Evolutionary conservation across 768 basidiomycete species (phyloP), one percentile per base, ranked within the genome.

Genomic region (Fibroporia radiculosa): DNA sequence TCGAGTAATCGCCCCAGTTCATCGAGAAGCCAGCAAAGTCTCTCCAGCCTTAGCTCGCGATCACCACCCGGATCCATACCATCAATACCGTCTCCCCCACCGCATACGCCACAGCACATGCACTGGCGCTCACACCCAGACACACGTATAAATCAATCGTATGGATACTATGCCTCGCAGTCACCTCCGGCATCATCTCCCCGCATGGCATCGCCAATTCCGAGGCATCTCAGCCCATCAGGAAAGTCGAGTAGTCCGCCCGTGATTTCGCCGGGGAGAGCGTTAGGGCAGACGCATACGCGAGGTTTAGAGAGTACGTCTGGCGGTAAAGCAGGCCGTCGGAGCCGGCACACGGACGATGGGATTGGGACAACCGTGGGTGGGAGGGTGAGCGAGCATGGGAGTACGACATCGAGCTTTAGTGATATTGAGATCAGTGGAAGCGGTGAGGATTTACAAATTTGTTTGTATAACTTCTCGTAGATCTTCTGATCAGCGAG

Each of bases 51-150:
- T 11, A 76, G 78, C 57, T 66, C 77, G 14, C 75, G 78, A 49
- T 89, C 88, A 16, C 82, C 82, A 1, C 83, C 75, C 37, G 81
- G 80, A 14, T 91, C 88, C 0, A 84, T 88, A 27, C 85, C 84
- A 1, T 84, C 85, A 13, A 88, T 91, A 20, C 80, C 87, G 0
- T 89, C 87, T 0, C 80, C 83, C 16, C 71, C 80, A 6, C 59
- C 74, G 14, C 73, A 79, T 36, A 73, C 79, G 16, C 75, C 74
- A 41, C 66, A 68, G 4, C 71, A 44, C 13, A 25, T 34, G 28
- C 45, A 52, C 3, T 52, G 42, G 18, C 48, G 42, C 19, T n/a
- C 38, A 1, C 48, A 51, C 22, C 26, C 42, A 5, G 49, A 55
- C 24, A 2, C 44, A 7, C 48, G 45, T 25, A 27, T 34, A 4